Evolutionary conservation across 495 filamentous ascomycete species (phyloP), one percentile per base, ranked within the genome.

Genomic region (Penicillium cosmopolitanum): DNA sequence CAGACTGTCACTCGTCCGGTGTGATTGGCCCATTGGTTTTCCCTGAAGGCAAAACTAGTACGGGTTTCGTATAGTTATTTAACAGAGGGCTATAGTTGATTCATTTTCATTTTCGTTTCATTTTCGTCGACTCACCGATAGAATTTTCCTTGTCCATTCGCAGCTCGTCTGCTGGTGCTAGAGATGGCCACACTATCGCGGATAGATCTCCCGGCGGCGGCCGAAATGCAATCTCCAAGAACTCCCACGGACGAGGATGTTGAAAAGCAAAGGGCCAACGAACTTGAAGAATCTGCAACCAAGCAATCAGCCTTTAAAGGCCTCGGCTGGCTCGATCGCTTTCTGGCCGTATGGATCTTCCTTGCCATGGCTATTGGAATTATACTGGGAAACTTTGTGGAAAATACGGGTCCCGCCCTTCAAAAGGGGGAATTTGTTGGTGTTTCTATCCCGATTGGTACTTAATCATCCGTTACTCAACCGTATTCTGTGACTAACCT

Each of bases 301-400:
- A 63, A 64, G 31, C 15, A 63, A 31, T 75, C 72, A 0, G 56
- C 79, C 11, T 83, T 88, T 62, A 77, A 80, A 62, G 72, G 78
- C 38, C 83, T 96, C 19, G 86, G 85, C 8, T 82, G 79, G 55
- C 80, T 95, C 21, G 90, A 95, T 70, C 84, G 88, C 7, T 89
- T 92, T 69, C 85, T 95, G 0, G 92, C 88, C 7, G 19, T 93
- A 16, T 96, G 92, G 92, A 94, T 96, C 64, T 82, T 96, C 42
- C 84, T 95, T 5, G 90, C 91, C 31, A 96, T 96, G 89, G 80
- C 82, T 4, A 76, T 93, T 50, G 92, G 92, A 13, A 87, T 95
- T 56, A 79, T 93, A 3, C 74, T 96, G 9, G 92, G 90, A 11
- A 93, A 93, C 71, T 92, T 93, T 63, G 91, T 91, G 12, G 78